Base-by-base conservation (phyloP, 2,329 filamentous ascomycete species). In the Cryphonectria japonica region DNA sequence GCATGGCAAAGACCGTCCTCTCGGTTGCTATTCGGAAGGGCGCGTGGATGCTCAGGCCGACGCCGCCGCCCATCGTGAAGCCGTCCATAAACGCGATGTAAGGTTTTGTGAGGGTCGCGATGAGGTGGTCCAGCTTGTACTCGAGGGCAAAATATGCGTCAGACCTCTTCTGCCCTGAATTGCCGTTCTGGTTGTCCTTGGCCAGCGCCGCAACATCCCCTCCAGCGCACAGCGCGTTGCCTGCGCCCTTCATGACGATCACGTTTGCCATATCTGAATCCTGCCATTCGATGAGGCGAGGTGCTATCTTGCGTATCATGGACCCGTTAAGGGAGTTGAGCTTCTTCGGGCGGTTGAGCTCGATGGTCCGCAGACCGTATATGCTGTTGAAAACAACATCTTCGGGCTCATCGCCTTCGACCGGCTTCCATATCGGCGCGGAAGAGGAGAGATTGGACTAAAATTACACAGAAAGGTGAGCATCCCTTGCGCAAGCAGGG, bases 1-100 rank as follows among this genome's bases (percentile, higher is more conserved):
- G 96, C 96, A 99, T 99, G 76, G 97, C 95, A 78, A 99, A 98
- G 64, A 97, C 83, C 7, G 96, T 99, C 79, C 92, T 92, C 83
- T 99, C 96, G 2, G 96, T 99, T 52, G 96, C 96, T 79, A 99
- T 97, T 72, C 96, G 88, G 87, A 99, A 95, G 3, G 96, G 97
- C 2, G 96, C 95, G 82, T 99, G 97, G 67, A 97, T 89, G 80
- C 93, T 97, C 70, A 99, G 88, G 8, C 96, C 96, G 68, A 98
- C 96, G 75, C 96, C 96, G 69, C 96, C 96, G 69, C 96, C 96
- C 96, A 99, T 99, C 67, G 97, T 99, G 80, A 97, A 93, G 72
- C 96, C 96, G 78, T 99, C 96, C 91, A 99, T 97, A 79, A 98
- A 92, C 43, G 96, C 93, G 67, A 99, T 89, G 78, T 96, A 97